Conservation (phyloP, 179 eudicot species). For the Actinidia chinensis region DNA sequence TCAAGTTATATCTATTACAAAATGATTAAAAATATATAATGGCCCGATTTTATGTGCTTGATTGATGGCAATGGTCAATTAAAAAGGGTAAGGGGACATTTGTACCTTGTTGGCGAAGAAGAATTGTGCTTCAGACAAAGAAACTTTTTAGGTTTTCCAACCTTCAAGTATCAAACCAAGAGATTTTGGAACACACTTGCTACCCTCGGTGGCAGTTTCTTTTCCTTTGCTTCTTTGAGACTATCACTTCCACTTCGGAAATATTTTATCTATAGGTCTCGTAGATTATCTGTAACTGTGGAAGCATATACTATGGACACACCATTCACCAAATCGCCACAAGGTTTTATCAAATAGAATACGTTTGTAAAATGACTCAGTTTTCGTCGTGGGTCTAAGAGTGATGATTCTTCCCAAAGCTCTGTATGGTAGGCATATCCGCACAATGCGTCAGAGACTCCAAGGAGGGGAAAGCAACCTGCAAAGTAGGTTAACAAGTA, state of each 20-base stretch:
- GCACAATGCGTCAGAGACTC: too few relatives aligned
- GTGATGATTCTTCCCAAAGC: not conserved
- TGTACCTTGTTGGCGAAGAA: not conserved
- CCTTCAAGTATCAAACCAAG: not conserved
- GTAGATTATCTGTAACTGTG: not conserved
- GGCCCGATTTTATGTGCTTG: too few relatives aligned
- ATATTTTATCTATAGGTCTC: not conserved
- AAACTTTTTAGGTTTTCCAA: not conserved
- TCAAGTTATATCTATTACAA: too few relatives aligned
- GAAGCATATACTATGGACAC: not conserved
- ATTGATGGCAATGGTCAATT: too few relatives aligned
- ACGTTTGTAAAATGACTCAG: too few relatives aligned
- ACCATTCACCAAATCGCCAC: not conserved
- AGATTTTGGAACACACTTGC: not conserved
- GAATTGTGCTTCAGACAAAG: not conserved
- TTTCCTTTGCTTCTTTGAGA: not conserved
- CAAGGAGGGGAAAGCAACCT: not conserved
- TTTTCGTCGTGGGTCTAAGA: too few relatives aligned
- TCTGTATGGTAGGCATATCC: not conserved
- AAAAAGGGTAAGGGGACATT: not conserved
- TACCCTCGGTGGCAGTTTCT: not conserved
- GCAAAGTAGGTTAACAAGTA: too few relatives aligned
- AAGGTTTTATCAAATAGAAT: too few relatives aligned
- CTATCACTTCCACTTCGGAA: not conserved
- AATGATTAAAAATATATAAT: too few relatives aligned